Evolutionary conservation across 2,329 filamentous ascomycete genomes (phyloP), one percentile per base, ranked within the genome.

Genomic region (Aureobasidium sp.): DNA sequence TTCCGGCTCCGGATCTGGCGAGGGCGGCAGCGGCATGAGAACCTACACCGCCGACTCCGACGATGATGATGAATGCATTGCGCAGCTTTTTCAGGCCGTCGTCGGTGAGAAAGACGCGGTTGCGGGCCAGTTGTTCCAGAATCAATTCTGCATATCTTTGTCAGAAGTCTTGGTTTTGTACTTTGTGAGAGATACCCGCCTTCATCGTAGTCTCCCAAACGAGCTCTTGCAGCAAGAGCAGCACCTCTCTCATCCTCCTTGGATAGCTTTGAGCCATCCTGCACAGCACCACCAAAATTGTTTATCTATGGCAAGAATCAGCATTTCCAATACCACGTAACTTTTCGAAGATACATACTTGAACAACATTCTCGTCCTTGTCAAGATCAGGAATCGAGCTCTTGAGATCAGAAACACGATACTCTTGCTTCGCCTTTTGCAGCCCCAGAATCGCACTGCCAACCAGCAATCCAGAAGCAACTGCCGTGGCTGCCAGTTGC

Each of bases 41-140:
- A 49, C 94, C 94, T 5, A 99, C 94, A 45, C 94, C 94, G 65
- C 94, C 94, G 67, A 91, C 93, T 4, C 94, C 94, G 12, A 99
- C 91, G 1, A 99, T 84, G 42, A 97, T 82, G 51, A 99, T 84
- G 70, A 95, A 96, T 1, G 93, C 84, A 51, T 83, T 80, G 14
- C 93, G 89, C 34, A 99, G 83, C 71, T 89, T 91, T 17, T 81
- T 79, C 12, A 99, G 83, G 0, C 94, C 94, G 8, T 87, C 86
- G 34, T 93, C 86, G 15, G 84, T 90, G 12, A 99, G 84, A 72
- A 99, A 99, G 34, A 94, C 91, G 60, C 90, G 85, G 73, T 97
- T 97, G 55, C 94, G 87, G 1, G 93, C 92, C 14, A 99, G 83
- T 74, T 99, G 94, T 77, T 99, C 94, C 51, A 96, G 83, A 62